Evolutionary conservation across 23 red algal genomes (phyloP), one percentile per base, ranked within the genome.

Genomic region (Gracilaria caudata): DNA sequence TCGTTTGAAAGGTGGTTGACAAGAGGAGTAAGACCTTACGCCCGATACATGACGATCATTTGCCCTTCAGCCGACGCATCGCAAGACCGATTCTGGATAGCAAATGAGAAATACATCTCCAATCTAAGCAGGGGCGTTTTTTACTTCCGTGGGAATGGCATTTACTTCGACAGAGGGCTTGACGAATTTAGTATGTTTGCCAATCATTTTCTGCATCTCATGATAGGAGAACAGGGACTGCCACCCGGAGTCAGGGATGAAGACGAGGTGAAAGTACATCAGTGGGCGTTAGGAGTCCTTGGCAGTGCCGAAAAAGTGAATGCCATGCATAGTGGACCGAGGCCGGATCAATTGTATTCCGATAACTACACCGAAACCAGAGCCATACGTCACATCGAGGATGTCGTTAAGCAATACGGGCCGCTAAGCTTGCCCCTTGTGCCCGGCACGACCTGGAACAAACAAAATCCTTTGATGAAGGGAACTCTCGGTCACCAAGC

Each of bases 1-100:
- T 36, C 70, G 13, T 75, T 75, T 17, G 70, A 75, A 75, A 19
- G 70, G 21, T 75, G 70, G 70, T 46, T 75, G 23, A 46, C 23
- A 46, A 39, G 70, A 21, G 70, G 70, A 24, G 20, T 75, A 32
- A 39, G 32, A 10, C 70, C 70, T 12, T 75, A 75, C 13, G 21
- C 33, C 13, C 70, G 70, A 14, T 75, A 75, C 13, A 13, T 75
- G 32, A 75, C 70, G 7, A 23, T 75, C 41, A 43, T 75, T 38
- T 75, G 70, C 70, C 70, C 70, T 14, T 75, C 70, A 40, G 70
- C 70, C 23, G 7, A 10, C 2, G 38, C 19, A 29, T 40, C 39
- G 21, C 70, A 46, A 10, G 39, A 21, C 2, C n/a, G 38, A 10
- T 75, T 75, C 13, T 75, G 70, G 70, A 39, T 75, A 25, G 70